Evolutionary conservation across 345 rosid genomes (phyloP).

Genomic region (Passiflora organensis): DNA sequence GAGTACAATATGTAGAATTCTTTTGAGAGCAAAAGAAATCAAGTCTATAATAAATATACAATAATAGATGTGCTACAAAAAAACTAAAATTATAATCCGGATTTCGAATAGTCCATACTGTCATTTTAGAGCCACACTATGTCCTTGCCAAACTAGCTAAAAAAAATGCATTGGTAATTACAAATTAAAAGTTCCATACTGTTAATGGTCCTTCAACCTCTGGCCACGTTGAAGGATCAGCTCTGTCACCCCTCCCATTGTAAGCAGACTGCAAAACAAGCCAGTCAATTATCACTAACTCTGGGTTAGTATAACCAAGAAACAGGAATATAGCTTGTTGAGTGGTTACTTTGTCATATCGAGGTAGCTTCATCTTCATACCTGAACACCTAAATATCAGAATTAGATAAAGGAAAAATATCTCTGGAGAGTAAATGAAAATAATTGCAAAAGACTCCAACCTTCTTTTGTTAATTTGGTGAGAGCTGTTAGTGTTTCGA

Average conservation of each 20-base stretch:
- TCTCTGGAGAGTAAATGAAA: conserved; percentile 2
- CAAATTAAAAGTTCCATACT: conserved; percentile 33
- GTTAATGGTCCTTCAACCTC: conserved; percentile 85
- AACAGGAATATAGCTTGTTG: background rate
- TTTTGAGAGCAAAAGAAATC: background rate
- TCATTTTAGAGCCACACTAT: background rate
- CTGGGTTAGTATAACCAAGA: conserved; percentile 2
- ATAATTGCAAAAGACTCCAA: conserved; percentile 26
- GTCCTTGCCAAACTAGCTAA: background rate
- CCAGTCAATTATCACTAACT: conserved; percentile 4
- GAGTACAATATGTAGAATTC: background rate
- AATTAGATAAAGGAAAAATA: conserved; percentile 6
- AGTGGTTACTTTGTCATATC: conserved; percentile 75
- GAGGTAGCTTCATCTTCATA: conserved; percentile 84
- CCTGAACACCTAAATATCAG: conserved; percentile 44
- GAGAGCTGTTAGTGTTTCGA: conserved; percentile 53
- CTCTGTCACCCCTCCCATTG: conserved; percentile 89
- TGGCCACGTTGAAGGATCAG: conserved; percentile 74
- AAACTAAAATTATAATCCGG: background rate
- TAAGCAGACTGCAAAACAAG: conserved; percentile 70
- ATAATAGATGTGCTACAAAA: no score
- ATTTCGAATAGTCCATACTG: background rate
- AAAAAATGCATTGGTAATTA: background rate
- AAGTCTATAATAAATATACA: no score
- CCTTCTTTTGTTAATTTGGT: conserved; percentile 69